These are phyloP conservation scores for Trichosporon sp. DNA, from an alignment of 1,284 basidiomycete genomes.

Conservation along the genomic window DNA sequence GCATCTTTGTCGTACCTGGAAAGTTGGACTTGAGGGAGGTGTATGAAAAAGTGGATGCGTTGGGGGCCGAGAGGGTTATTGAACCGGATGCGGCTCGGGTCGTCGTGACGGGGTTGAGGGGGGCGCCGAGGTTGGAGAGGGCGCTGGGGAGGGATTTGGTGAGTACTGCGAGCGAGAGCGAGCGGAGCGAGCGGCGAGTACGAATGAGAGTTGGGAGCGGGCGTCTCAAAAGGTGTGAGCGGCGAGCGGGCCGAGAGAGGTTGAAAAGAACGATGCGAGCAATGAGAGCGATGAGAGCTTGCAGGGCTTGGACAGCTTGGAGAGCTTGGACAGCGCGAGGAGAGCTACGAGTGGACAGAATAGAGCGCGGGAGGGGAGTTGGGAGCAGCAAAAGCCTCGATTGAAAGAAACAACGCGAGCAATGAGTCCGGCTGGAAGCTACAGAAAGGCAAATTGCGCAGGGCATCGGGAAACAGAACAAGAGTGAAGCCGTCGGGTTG, in stretches of 20 bases:
- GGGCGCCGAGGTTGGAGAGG: conserved; percentile 33
- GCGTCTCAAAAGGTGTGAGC: not conserved
- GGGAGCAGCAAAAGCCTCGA: not conserved
- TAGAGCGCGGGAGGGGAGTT: no score
- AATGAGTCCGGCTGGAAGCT: no score
- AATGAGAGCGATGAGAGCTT: no score
- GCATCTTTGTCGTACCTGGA: conserved; percentile 41
- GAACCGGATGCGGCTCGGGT: conserved; percentile 24
- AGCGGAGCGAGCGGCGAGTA: not conserved
- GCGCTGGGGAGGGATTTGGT: conserved; percentile 19
- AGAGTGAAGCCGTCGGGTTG: no score
- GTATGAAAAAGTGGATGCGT: conserved; percentile 32
- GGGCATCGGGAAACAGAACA: no score
- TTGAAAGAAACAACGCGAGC: not conserved
- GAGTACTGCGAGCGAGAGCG: not conserved
- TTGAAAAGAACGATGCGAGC: not conserved
- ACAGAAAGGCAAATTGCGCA: no score
- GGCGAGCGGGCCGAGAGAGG: not conserved
- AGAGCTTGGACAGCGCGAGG: no score
- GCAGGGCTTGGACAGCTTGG: no score
- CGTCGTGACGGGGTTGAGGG: conserved; percentile 37
- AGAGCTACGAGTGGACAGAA: no score
- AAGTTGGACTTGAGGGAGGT: conserved; percentile 30
- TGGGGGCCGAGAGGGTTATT: conserved; percentile 34
- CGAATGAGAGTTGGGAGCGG: no score